These are phyloP conservation scores for Cyberlindnera amylophila DNA, from an alignment of 805 yeast genomes.

Conservation along the genomic window DNA sequence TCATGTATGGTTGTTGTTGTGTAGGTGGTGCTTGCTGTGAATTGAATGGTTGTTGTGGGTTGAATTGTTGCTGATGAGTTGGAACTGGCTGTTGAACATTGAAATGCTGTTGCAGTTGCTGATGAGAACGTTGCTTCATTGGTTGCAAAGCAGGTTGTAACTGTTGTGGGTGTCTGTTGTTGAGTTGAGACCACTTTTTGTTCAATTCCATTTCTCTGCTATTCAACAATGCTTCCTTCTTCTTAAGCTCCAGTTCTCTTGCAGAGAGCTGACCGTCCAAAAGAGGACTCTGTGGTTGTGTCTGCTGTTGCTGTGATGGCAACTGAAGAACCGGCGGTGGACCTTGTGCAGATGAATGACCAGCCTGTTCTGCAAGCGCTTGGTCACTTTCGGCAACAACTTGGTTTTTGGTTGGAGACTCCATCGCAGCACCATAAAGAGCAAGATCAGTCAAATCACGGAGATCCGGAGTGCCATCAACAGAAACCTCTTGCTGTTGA, in stretches of 20 bases:
- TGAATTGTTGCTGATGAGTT: not conserved
- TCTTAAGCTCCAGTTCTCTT: conserved; percentile 27
- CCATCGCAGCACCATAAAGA: conserved; percentile 19
- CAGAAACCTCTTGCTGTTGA: conserved; percentile 7
- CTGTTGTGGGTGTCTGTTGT: conserved; percentile 16
- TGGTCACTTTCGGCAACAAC: not conserved
- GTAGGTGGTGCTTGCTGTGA: conserved; percentile 18
- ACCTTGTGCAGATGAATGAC: not conserved
- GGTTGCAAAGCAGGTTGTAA: conserved; percentile 13
- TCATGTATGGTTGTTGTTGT: conserved; percentile 8
- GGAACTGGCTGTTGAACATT: conserved; percentile 2
- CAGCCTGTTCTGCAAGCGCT: not conserved
- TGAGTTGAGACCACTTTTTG: conserved; percentile 21
- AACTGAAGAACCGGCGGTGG: conserved; percentile 3
- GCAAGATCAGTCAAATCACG: conserved; percentile 27
- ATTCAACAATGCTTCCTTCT: conserved; percentile 23
- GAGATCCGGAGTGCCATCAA: conserved; percentile 28
- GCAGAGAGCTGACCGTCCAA: conserved; percentile 9
- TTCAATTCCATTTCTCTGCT: conserved; percentile 26
- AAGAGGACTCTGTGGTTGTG: conserved; percentile 16
- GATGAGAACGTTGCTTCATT: conserved; percentile 10
- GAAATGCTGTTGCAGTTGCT: conserved; percentile 6
- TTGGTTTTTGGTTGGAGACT: conserved; percentile 15
- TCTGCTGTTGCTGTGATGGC: conserved; percentile 6
- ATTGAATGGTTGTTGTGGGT: not conserved